Base-by-base conservation (phyloP, 108 stramenopile genomes). In the Nitzschia sp. region DNA sequence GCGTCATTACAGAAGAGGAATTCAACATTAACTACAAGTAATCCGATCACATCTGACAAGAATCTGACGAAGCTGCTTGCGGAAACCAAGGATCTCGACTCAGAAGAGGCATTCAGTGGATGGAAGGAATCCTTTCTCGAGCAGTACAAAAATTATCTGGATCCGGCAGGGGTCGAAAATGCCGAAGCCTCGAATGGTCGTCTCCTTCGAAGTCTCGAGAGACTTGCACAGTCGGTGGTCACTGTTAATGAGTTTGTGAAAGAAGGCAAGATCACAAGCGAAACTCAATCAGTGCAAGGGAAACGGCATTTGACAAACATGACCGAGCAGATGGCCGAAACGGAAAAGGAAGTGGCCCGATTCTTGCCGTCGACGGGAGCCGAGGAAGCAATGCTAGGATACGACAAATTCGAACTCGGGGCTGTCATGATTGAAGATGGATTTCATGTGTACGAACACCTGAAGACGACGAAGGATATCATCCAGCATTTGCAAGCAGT, bases 371-470 rank as follows among this genome's bases (percentile, higher is more conserved):
- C 54, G n/a, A 74, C 65, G 2, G 50, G 57, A 21, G 52, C 30
- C 19, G 56, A 66, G 23, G 73, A 74, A 44, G 30, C 17, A 26
- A 19, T 0, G 9, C 11, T 32, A 5, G 66, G 65, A 11, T 74
- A 74, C 32, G 66, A 65, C 56, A 74, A 74, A 36, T 74, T 60
- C 26, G 27, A 67, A 27, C 73, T 74, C 11, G 73, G 73, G 6
- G 65, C 66, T 11, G 41, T 67, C 21, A 25, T 74, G 34, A 64
- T 74, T 41, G 38, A 52, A 21, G 64, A 74, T 53, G 58, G 55
- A 26, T 74, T 74, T 60, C 45, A 56, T 22, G 58, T 50, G 1
- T 74, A 74, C 41, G 63, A 64, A 19, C 54, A 45, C 33, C 19
- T 71, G 61, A 41, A 55, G 21, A 31, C 29, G 1, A 52, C 47